A percentile compares a stretch with the other conserved stretches of the same genome.
phyloP scores from a whole-genome alignment of 192 early-diverging fungal genomes.

The Gigaspora rosea region DNA sequence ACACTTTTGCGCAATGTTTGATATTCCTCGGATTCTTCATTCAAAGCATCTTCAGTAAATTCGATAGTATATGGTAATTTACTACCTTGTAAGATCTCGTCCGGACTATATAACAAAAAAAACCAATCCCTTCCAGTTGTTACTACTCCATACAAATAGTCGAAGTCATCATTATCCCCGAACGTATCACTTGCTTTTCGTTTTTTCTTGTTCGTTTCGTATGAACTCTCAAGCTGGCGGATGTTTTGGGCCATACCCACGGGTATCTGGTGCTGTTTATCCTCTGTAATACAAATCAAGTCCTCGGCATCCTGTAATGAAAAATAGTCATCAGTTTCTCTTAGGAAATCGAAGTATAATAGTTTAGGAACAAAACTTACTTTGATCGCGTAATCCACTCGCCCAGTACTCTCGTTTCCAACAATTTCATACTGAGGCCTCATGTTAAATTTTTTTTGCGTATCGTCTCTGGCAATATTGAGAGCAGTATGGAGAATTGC shows the following conservation, averaged over 20 bases:
- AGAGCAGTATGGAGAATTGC: constrained; percentile 10
- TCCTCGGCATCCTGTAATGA: neutral
- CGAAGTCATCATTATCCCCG: neutral
- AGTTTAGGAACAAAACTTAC: neutral
- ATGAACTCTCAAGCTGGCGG: neutral
- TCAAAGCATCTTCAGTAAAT: constrained; percentile 10
- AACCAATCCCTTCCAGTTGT: neutral
- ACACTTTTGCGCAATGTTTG: neutral
- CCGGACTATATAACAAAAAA: neutral
- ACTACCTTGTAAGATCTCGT: neutral
- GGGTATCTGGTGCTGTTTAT: neutral
- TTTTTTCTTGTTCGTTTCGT: constrained; percentile 8
- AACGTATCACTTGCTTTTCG: neutral
- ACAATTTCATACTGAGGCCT: neutral
- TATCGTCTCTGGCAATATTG: neutral
- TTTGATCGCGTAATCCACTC: constrained; percentile 17
- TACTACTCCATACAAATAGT: neutral
- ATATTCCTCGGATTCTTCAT: neutral
- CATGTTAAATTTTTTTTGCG: neutral
- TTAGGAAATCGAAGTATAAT: too few relatives aligned
- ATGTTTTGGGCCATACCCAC: neutral
- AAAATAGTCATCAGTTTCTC: too few relatives aligned
- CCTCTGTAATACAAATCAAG: neutral
- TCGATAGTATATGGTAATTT: neutral
- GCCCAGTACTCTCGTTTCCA: neutral